phyloP scores from a whole-genome alignment of 495 filamentous ascomycete genomes.

The Hypoxylon rickii region DNA sequence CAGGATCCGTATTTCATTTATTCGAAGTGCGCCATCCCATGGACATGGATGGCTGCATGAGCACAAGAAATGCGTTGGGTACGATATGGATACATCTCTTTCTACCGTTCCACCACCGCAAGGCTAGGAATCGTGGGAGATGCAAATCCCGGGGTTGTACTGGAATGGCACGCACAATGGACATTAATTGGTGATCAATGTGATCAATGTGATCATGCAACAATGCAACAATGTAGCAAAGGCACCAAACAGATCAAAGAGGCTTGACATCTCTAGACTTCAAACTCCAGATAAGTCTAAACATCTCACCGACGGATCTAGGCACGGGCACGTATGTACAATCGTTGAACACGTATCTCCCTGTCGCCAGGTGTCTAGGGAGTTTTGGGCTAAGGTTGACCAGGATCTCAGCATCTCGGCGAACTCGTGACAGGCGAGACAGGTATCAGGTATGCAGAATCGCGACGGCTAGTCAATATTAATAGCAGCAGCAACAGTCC shows the following conservation, averaged over 20 bases:
- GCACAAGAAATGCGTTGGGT: no score
- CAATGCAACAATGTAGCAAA: conserved; percentile 1
- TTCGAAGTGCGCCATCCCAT: no score
- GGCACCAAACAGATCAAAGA: no score
- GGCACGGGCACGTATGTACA: conserved; percentile 5
- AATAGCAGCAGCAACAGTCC: background rate
- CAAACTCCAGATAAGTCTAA: no score
- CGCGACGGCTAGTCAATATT: no score
- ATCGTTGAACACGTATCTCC: conserved; percentile 17
- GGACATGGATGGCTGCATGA: no score
- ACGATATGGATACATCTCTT: no score
- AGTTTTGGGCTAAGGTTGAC: background rate
- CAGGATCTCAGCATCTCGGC: background rate
- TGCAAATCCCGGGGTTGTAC: conserved; percentile 2
- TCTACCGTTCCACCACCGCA: background rate
- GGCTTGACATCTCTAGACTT: no score
- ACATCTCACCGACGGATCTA: conserved; percentile 10
- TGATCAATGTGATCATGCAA: no score
- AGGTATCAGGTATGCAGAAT: background rate
- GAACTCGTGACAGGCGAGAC: conserved; percentile 4
- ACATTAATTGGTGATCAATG: no score
- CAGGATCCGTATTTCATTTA: no score
- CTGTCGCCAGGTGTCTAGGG: background rate
- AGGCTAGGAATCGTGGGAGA: background rate
- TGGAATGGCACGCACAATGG: no score